Percentiles rank a stretch among this genome's conserved stretches.
Evolutionary conservation across 78 protist genomes (phyloP).

Genomic region (Dictyostelium brefeldianum): DNA sequence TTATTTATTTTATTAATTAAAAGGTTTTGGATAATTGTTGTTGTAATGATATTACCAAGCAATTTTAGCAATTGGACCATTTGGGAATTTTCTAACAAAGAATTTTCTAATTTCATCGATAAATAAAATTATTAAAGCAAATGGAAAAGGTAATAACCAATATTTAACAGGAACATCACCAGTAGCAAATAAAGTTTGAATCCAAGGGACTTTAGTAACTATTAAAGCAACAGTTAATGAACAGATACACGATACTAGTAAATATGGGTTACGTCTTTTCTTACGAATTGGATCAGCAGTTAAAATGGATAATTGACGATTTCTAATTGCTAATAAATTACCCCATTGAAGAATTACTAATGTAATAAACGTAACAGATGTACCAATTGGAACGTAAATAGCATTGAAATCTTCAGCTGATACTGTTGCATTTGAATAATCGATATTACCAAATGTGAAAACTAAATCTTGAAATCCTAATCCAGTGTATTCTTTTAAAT

Average conservation of each 20-base stretch:
- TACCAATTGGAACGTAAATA: constrained; percentile 25
- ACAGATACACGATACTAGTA: not conserved
- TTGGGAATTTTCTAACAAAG: constrained; percentile 28
- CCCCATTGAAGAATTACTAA: constrained; percentile 42
- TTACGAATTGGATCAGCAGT: constrained; percentile 36
- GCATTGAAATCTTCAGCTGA: constrained; percentile 2
- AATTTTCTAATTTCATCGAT: constrained; percentile 89
- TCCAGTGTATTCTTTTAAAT: constrained; percentile 59
- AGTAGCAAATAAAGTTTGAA: constrained; percentile 36
- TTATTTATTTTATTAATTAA: too few relatives aligned
- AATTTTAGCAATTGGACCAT: constrained; percentile 36
- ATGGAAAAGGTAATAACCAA: constrained; percentile 92
- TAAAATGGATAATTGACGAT: not conserved
- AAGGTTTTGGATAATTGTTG: too few relatives aligned
- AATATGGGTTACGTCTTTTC: constrained; percentile 28
- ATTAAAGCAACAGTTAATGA: constrained; percentile 39
- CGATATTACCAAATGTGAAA: constrained; percentile 33
- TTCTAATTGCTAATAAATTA: constrained; percentile 22
- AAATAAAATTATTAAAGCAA: constrained; percentile 83
- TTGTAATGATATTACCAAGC: too few relatives aligned
- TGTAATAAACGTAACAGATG: constrained; percentile 27
- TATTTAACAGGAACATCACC: constrained; percentile 39
- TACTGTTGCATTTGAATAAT: not conserved
- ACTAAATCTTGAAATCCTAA: constrained; percentile 27
- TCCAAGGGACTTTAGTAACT: constrained; percentile 61